Conservation (phyloP, 257 asterid species). For the Lycium barbarum region DNA sequence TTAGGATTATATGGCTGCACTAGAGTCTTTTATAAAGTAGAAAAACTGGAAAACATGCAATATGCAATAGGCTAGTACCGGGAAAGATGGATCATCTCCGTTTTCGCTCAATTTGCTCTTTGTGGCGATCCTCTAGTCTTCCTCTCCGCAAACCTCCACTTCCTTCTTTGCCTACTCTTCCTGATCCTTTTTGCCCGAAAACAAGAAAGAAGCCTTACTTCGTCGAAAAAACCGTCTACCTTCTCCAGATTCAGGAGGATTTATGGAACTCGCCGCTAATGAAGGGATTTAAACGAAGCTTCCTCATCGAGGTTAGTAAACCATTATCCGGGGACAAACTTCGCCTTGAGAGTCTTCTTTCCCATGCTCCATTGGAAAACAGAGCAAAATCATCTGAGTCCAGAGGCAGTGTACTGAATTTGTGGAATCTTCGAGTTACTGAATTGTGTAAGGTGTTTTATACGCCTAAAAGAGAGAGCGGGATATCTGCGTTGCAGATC, state of each 20-base stretch:
- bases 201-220: neutral
- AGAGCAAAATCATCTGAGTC: neutral
- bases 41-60: too few species aligned
- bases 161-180: neutral
- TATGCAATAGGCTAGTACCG: too few species aligned
- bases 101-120: constrained; percentile 20
- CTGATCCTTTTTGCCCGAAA: neutral
- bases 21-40: too few species aligned
- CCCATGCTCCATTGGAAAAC: neutral
- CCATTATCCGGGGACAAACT: neutral
- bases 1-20: too few species aligned
- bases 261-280: neutral
- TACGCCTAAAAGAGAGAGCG: neutral
- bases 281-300: neutral
- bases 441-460: neutral
- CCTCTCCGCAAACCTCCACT: neutral
- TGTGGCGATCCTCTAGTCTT: neutral
- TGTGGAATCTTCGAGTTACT: neutral
- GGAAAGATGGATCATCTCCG: neutral
- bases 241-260: constrained; percentile 1
- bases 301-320: neutral
- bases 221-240: neutral
- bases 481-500: neutral
- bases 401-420: neutral
- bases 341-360: neutral